Evolutionary conservation across 2,329 filamentous ascomycete species (phyloP).

Genomic region (Microdochium bolleyi): DNA sequence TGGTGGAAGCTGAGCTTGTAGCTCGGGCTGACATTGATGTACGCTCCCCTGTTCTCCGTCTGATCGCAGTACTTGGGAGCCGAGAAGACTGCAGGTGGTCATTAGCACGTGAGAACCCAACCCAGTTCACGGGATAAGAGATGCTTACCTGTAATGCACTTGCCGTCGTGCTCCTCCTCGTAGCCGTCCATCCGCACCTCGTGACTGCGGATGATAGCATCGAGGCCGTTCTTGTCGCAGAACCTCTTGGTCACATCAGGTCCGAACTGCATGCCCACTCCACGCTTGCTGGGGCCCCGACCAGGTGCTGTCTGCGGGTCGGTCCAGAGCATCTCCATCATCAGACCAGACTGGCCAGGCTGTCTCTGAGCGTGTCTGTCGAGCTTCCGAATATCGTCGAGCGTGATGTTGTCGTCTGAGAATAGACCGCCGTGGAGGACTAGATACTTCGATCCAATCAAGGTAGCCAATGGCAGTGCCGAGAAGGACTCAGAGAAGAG

Average conservation of each 20-base stretch:
- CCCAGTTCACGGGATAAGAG: background rate
- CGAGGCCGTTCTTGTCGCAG: conserved; percentile 90
- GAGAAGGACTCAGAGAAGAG: conserved; percentile 98
- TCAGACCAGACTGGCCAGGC: conserved; percentile 85
- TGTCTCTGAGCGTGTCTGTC: conserved; percentile 87
- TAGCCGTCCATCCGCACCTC: conserved; percentile 99
- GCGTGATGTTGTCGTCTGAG: conserved; percentile 84
- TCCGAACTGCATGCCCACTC: conserved; percentile 93
- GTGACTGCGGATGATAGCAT: conserved; percentile 93
- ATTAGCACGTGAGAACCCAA: background rate
- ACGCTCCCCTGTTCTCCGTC: conserved; percentile 96
- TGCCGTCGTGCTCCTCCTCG: conserved; percentile 91
- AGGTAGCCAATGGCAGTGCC: conserved; percentile 80
- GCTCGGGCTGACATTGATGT: conserved; percentile 91
- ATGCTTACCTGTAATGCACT: conserved; percentile 77
- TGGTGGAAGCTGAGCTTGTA: conserved; percentile 89
- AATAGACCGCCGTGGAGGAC: conserved; percentile 93
- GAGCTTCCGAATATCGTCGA: conserved; percentile 91
- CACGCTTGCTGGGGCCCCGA: conserved; percentile 89
- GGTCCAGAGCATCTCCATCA: conserved; percentile 99
- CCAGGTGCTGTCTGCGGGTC: conserved; percentile 84
- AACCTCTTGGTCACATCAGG: conserved; percentile 94
- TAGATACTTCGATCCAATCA: conserved; percentile 86
- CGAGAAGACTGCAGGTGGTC: conserved; percentile 65
- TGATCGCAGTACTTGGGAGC: conserved; percentile 96